Evolutionary conservation across 257 asterid genomes (phyloP), one percentile per base, ranked within the genome.

Genomic region (Primulina huaijiensis): DNA sequence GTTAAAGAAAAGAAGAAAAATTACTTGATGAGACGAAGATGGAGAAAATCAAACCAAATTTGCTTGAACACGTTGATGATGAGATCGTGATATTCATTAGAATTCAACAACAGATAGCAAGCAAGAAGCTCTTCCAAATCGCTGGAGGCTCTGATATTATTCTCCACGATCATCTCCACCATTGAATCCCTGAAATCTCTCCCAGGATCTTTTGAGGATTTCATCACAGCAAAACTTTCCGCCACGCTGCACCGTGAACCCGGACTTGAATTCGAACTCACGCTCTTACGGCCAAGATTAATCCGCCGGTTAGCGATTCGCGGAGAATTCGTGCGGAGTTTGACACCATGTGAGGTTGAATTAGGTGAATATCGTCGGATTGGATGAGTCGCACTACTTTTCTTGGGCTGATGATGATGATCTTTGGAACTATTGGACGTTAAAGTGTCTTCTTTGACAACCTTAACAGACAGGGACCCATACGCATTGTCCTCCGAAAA

Each of bases 161-260:
- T 85, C 85, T 85, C 91, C 14, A 82, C 65, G 0, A 88, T 88
- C 95, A 88, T 88, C 83, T 88, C 91, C 85, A 88, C 81, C 95
- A 88, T 88, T 2, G 95, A 88, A 5, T 88, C 87, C 74, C 69
- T 82, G 81, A 88, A 88, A 21, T 88, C 95, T 35, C 82, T 72
- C 53, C 72, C 37, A 1, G 95, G 95, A 76, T 88, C 85, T 73
- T 61, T 72, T 0, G 91, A 85, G 19, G 87, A 73, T 71, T 85
- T 88, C 83, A 88, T 84, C 57, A 88, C 88, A 69, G 89, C 95
- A 0, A 83, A 72, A 23, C 89, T 82, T 38, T 83, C 87, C 10
- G 83, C 71, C 31, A 87, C 55, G 65, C 83, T 76, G 67, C 75
- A 77, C 76, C 82, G 69, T 23, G 71, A 23, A 34, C 65, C 66